Evolutionary conservation across 2,329 filamentous ascomycete species (phyloP), one percentile per base, ranked within the genome.

Genomic region (Thielaviopsis populi): DNA sequence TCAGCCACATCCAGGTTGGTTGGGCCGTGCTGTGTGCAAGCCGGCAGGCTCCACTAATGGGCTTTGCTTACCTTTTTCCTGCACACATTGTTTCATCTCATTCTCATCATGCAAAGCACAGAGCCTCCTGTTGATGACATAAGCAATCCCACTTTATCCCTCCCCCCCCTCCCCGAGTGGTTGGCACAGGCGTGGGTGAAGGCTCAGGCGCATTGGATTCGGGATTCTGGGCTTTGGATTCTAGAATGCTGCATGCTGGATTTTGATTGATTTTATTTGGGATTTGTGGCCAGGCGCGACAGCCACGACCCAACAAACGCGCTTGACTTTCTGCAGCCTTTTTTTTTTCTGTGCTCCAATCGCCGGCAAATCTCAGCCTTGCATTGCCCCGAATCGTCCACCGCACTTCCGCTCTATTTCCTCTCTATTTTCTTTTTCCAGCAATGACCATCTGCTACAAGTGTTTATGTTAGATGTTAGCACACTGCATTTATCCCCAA

Each of bases 1-100:
- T 56, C 53, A 56, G 53, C 53, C 53, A 56, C 53, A 37, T 27
- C 37, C 2, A 22, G n/a, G 10, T 17, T 56, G n/a, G 10, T 17
- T 56, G 53, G 53, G 53, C 53, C 53, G 53, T 56, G 53, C 53
- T 27, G 53, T 37, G 53, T 37, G 53, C 53, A 56, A 22, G 30
- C 19, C 27, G 53, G 53, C 15, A 56, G 30, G 27, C 11, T 24
- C 53, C 27, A 37, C 53, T 48, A 3, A 24, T 22, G 46, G 46
- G 6, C 11, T 27, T 27, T 56, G 17, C 50, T 27, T 54, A 22
- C 53, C 53, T 1, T 56, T 37, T 37, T 24, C 30, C 4, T 11
- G 10, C 27, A 10, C 53, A 17, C 53, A 10, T 56, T 24, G 46
- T 24, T 50, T 50, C 46, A 48, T 48, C 46, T 48, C 46, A 22